These are phyloP conservation scores for Auriscalpium microsporum DNA, from an alignment of 768 basidiomycete genomes.

Conservation along the genomic window DNA sequence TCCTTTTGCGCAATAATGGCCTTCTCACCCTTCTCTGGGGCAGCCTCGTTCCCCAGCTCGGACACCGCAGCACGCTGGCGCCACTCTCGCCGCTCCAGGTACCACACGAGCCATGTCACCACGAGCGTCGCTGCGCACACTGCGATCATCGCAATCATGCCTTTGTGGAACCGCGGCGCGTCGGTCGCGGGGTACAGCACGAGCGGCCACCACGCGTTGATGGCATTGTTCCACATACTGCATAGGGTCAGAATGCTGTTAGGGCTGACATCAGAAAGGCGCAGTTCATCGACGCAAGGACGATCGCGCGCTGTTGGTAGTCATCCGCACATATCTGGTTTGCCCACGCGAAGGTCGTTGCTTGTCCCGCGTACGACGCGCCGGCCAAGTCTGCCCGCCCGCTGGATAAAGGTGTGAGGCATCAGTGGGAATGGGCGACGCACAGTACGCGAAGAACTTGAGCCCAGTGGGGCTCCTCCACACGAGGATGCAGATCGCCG, in stretches of 20 bases:
- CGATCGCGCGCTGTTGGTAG: constrained; percentile 57
- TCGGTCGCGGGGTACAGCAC: constrained; percentile 70
- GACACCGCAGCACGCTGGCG: background rate
- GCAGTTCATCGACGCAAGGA: constrained; percentile 72
- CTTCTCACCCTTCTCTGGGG: background rate
- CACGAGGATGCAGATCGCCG: constrained; percentile 50
- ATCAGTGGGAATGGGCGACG: constrained; percentile 14
- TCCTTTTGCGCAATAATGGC: background rate
- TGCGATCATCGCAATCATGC: constrained; percentile 62
- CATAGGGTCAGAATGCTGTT: background rate
- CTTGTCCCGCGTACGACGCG: constrained; percentile 68
- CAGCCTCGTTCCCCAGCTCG: background rate
- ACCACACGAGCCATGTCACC: constrained; percentile 50
- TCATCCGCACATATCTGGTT: constrained; percentile 70
- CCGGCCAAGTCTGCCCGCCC: constrained; percentile 41
- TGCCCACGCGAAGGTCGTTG: constrained; percentile 77
- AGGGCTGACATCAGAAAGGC: constrained; percentile 4
- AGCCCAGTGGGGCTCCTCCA: constrained; percentile 51
- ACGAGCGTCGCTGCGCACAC: constrained; percentile 46
- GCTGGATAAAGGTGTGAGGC: background rate
- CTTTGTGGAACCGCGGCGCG: constrained; percentile 57
- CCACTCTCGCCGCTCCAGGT: constrained; percentile 36
- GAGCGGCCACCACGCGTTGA: constrained; percentile 65
- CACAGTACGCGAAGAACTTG: constrained; percentile 74
- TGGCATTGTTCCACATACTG: constrained; percentile 62